phyloP scores from a whole-genome alignment of 306 rosid genomes.

The Gastrolobium bilobum region DNA sequence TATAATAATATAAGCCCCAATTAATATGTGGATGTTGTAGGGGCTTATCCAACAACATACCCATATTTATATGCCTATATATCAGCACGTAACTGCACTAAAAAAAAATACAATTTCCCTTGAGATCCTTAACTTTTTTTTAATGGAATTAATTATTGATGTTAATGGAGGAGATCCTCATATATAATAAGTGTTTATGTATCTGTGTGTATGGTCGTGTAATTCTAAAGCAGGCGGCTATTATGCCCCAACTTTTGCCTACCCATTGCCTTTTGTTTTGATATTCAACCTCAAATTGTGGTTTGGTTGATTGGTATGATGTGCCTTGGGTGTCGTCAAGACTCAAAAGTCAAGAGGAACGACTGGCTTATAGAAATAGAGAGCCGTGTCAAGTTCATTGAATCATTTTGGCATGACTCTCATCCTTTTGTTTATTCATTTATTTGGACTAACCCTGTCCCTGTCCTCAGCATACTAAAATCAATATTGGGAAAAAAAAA shows the following conservation, averaged over 20 bases:
- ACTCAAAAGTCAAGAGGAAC: slow-evolving; percentile 48
- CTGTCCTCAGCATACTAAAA: background rate
- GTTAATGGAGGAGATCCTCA: slow-evolving; percentile 4
- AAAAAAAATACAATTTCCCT: background rate
- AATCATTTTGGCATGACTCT: slow-evolving; percentile 33
- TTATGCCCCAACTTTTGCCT: slow-evolving; percentile 56
- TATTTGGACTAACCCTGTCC: background rate
- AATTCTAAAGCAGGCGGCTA: slow-evolving; percentile 42
- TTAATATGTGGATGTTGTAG: slow-evolving; percentile 3
- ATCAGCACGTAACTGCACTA: slow-evolving; percentile 2
- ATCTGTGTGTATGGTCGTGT: slow-evolving; percentile 12
- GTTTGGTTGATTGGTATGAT: slow-evolving; percentile 43
- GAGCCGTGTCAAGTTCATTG: slow-evolving; percentile 52
- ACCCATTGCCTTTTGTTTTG: slow-evolving; percentile 38
- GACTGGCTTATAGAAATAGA: slow-evolving; percentile 16
- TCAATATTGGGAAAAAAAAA: background rate
- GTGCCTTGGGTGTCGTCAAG: slow-evolving; percentile 20
- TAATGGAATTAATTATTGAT: slow-evolving; percentile 1
- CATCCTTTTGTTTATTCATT: background rate
- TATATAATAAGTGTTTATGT: background rate
- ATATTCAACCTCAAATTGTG: slow-evolving; percentile 4
- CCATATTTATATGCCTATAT: slow-evolving; percentile 12
- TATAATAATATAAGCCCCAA: background rate
- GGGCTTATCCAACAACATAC: slow-evolving; percentile 29
- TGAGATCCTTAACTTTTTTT: background rate